Conservation (phyloP, 1,284 basidiomycete species). For the Vanrija pseudolonga region DNA sequence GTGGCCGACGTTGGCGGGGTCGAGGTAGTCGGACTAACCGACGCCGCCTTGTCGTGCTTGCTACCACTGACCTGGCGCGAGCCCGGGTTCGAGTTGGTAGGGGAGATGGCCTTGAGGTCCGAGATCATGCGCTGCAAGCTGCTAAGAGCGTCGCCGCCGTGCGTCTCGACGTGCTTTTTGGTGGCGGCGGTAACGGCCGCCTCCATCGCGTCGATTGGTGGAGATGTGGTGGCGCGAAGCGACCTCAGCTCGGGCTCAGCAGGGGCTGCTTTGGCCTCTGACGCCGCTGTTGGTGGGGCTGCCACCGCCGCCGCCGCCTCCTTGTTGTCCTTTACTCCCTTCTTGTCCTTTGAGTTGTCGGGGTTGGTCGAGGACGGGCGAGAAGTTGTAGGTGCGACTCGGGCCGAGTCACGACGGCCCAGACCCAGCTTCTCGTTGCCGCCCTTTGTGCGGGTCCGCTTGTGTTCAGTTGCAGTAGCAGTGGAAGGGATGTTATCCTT, state of each 20-base stretch:
- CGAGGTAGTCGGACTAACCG: neutral
- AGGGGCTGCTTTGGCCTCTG: slow-evolving; percentile 1
- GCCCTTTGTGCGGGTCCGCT: slow-evolving; percentile 19
- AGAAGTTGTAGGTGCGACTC: neutral
- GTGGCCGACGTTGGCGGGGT: neutral
- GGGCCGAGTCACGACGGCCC: neutral
- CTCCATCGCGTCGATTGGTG: slow-evolving; percentile 39
- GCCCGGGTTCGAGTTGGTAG: slow-evolving; percentile 12
- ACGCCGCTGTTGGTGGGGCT: slow-evolving; percentile 17
- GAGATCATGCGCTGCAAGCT: slow-evolving; percentile 47
- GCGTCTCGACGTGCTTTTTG: slow-evolving; percentile 30
- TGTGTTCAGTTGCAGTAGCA: slow-evolving; percentile 2
- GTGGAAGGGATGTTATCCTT: neutral
- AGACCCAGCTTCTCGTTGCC: slow-evolving; percentile 8
- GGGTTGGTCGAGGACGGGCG: slow-evolving; percentile 12
- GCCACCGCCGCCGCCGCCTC: neutral
- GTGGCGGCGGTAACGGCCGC: slow-evolving; percentile 40
- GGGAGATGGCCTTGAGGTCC: slow-evolving; percentile 41
- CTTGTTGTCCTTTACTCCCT: neutral
- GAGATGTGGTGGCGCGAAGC: slow-evolving; percentile 28
- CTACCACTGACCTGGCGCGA: slow-evolving; percentile 23
- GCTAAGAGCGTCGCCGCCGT: slow-evolving; percentile 35
- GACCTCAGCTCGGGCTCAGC: slow-evolving; percentile 15
- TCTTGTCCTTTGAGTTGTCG: slow-evolving; percentile 13
- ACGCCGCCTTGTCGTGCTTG: slow-evolving; percentile 4